These are phyloP conservation scores for Monosporascus sp. DNA, from an alignment of 2,329 filamentous ascomycete species.

Conservation along the genomic window DNA sequence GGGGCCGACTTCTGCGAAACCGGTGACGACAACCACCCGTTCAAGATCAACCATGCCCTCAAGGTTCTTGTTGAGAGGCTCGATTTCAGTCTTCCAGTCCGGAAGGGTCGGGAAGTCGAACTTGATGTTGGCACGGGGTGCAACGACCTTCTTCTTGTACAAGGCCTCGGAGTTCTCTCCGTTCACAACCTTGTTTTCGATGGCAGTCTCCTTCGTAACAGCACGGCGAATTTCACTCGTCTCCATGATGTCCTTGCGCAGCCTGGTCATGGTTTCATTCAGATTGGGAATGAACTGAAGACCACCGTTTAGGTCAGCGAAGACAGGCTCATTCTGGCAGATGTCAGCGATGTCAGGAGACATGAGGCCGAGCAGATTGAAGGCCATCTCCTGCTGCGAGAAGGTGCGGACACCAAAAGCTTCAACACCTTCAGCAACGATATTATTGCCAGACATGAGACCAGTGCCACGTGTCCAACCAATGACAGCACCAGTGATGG, in stretches of 20 bases:
- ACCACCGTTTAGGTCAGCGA: constrained; percentile 94
- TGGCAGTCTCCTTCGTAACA: constrained; percentile 89
- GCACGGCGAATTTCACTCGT: constrained; percentile 89
- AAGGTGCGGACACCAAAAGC: constrained; percentile 96
- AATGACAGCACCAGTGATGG: constrained; percentile 96
- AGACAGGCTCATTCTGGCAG: constrained; percentile 92
- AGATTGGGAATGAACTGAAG: constrained; percentile 96
- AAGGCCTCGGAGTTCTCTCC: constrained; percentile 86
- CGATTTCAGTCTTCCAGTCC: constrained; percentile 85
- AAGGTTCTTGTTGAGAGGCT: constrained; percentile 79
- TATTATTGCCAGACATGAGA: constrained; percentile 96
- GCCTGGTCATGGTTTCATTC: constrained; percentile 87
- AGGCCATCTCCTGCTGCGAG: constrained; percentile 99
- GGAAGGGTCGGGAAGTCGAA: constrained; percentile 90
- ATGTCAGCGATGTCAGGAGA: constrained; percentile 88
- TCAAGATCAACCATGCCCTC: constrained; percentile 99
- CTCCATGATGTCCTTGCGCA: constrained; percentile 92
- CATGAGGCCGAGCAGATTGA: constrained; percentile 96
- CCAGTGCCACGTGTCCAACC: constrained; percentile 98
- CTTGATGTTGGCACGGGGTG: constrained; percentile 96
- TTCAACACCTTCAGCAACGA: constrained; percentile 95
- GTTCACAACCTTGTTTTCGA: constrained; percentile 97
- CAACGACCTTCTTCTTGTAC: constrained; percentile 90
- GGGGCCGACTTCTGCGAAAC: constrained; percentile 91
- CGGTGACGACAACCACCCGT: constrained; percentile 95